Base-by-base conservation (phyloP, 257 asterid species). In the Leptodermis oblonga region DNA sequence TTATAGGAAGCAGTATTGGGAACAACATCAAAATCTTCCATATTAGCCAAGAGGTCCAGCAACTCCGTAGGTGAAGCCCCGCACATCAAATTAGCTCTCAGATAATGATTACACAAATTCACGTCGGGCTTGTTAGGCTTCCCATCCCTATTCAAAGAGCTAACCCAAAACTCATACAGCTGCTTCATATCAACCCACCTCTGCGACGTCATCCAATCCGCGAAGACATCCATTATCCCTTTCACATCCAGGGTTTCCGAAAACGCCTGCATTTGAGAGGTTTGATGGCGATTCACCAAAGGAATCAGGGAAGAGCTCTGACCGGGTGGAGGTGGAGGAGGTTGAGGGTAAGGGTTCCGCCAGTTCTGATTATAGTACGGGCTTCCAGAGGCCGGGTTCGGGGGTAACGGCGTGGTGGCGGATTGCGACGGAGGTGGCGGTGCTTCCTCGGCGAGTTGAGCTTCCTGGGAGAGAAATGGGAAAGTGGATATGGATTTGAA, bases 111-210 rank as follows among this genome's bases (percentile, higher is more conserved):
- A 70, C 80, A 94, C 45, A 94, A 73, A 63, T 81, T 72, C 18
- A 82, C 97, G 74, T 94, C 92, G 5, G 99, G 99, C 75, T 45
- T 82, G 77, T 94, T 91, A 14, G 90, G 95, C 77, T 87, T 89
- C 74, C 97, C 97, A 62, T 76, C 77, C 71, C 23, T 70, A 86
- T 91, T 96, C 81, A 85, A 68, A 15, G 88, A 80, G 79, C 77
- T 78, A 70, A 86, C 73, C 99, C 99, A 89, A 8, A 70, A 60
- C 85, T 94, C 99, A 52, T 87, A 94, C 58, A 86, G 69, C 69
- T 83, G 84, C 80, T 85, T 94, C 82, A 91, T 75, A 5, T 94
- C 96, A 34, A n/a, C 73, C 97, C 97, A 94, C 0, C 80, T 70
- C 51, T 85, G 90, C 6, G 84, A 58, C 73, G 97, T 84, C 87